Evolutionary conservation across 768 basidiomycete species (phyloP).

Genomic region (Lyophyllum atratum): DNA sequence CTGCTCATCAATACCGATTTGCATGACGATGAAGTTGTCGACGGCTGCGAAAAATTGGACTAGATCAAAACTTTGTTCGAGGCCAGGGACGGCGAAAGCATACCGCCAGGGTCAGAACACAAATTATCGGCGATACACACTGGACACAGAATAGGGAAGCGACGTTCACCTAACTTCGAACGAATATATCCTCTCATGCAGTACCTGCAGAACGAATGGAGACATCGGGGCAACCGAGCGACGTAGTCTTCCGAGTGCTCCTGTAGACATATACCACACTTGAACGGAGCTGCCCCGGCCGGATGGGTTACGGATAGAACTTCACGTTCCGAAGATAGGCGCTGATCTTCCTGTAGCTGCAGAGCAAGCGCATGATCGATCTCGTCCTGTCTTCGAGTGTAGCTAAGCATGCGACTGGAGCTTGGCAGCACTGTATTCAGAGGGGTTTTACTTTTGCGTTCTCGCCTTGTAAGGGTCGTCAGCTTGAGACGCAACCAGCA

Average conservation of each 20-base stretch:
- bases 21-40: conserved; percentile 36
- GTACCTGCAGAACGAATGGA: conserved; percentile 53
- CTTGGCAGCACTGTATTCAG: background rate
- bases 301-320: conserved; percentile 18
- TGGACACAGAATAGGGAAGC: conserved; percentile 65
- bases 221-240: conserved; percentile 38
- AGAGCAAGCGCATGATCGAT: background rate
- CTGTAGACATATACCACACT: conserved; percentile 61
- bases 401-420: background rate
- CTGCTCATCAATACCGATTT: conserved; percentile 44
- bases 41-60: conserved; percentile 32
- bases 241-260: conserved; percentile 10
- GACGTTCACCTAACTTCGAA: conserved; percentile 50
- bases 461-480: background rate
- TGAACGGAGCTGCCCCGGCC: conserved; percentile 28
- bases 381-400: background rate
- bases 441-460: background rate
- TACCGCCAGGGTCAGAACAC: conserved; percentile 15
- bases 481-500: no score
- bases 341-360: conserved; percentile 1
- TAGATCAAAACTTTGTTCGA: background rate
- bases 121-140: conserved; percentile 40
- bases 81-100: background rate
- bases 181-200: conserved; percentile 48
- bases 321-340: background rate